Evolutionary conservation across 257 asterid genomes (phyloP).

Genomic region (Solanum appendiculatum): DNA sequence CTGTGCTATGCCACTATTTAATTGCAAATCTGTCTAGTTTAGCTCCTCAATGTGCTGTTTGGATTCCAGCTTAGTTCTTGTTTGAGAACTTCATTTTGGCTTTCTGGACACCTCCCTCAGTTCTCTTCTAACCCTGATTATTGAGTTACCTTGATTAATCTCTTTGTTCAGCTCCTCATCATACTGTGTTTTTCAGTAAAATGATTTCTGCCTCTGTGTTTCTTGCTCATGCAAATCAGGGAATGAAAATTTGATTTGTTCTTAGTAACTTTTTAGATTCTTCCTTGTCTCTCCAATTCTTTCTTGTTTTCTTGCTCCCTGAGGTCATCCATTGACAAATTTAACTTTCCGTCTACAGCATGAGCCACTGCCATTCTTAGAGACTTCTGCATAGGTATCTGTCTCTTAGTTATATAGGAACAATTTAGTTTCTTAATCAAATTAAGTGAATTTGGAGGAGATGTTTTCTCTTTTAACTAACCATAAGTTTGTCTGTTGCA

Average conservation of each 20-base stretch:
- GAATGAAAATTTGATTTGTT: neutral
- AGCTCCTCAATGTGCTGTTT: neutral
- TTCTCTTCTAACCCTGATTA: neutral
- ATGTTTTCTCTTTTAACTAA: neutral
- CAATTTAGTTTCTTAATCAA: neutral
- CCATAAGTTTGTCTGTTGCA: neutral
- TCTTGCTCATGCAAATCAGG: neutral
- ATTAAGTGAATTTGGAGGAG: neutral
- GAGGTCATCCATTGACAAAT: neutral
- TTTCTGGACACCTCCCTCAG: neutral
- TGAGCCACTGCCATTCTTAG: neutral
- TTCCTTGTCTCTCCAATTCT: neutral
- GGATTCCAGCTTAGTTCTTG: neutral
- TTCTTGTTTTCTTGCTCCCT: neutral
- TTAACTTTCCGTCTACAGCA: neutral
- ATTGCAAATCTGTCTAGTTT: neutral
- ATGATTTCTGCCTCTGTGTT: neutral
- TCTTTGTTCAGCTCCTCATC: neutral
- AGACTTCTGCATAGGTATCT: neutral
- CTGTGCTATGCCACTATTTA: neutral
- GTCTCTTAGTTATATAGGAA: neutral
- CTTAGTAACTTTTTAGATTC: neutral
- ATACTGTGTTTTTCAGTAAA: neutral
- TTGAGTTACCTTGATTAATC: neutral
- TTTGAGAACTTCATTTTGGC: neutral